These are phyloP conservation scores for Auricularia sp. DNA, from an alignment of 768 basidiomycete genomes.

Conservation along the genomic window DNA sequence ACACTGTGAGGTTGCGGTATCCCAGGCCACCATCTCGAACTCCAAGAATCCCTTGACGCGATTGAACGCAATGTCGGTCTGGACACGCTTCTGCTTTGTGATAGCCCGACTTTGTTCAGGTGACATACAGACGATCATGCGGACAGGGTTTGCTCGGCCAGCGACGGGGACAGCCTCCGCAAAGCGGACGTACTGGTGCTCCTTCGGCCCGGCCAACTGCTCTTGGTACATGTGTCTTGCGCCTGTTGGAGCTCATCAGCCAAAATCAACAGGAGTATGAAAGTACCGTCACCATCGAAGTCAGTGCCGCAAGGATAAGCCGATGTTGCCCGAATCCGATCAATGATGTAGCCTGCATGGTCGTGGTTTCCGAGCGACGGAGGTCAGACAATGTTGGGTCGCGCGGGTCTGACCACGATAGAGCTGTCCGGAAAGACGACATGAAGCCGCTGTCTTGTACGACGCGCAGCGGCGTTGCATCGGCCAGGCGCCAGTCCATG, in stretches of 20 bases:
- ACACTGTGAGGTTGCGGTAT: conserved; percentile 9
- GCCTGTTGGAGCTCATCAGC: background rate
- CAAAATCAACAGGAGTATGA: background rate
- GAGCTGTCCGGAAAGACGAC: conserved; percentile 5
- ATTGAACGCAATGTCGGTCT: conserved; percentile 15
- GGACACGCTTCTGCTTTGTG: conserved; percentile 4
- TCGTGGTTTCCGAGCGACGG: conserved; percentile 16
- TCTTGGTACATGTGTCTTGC: conserved; percentile 6
- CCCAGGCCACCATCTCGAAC: conserved; percentile 13
- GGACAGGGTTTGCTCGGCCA: conserved; percentile 4
- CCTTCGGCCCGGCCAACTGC: background rate
- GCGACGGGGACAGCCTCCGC: conserved; percentile 10
- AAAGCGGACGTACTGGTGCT: conserved; percentile 14
- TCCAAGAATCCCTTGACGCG: conserved; percentile 10
- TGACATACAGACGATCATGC: conserved; percentile 16
- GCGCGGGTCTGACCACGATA: conserved; percentile 11
- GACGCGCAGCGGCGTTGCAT: conserved; percentile 19
- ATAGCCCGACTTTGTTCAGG: too few species aligned
- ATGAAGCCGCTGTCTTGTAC: conserved; percentile 17
- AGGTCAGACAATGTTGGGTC: conserved; percentile 9
- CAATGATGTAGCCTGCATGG: conserved; percentile 15
- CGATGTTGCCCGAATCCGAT: conserved; percentile 9
- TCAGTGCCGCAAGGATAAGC: conserved; percentile 17
- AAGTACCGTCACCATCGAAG: conserved; percentile 12
- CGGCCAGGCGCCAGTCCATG: conserved; percentile 18